Evolutionary conservation across 2,329 filamentous ascomycete genomes (phyloP).

Genomic region (Hypoxylon sp.): DNA sequence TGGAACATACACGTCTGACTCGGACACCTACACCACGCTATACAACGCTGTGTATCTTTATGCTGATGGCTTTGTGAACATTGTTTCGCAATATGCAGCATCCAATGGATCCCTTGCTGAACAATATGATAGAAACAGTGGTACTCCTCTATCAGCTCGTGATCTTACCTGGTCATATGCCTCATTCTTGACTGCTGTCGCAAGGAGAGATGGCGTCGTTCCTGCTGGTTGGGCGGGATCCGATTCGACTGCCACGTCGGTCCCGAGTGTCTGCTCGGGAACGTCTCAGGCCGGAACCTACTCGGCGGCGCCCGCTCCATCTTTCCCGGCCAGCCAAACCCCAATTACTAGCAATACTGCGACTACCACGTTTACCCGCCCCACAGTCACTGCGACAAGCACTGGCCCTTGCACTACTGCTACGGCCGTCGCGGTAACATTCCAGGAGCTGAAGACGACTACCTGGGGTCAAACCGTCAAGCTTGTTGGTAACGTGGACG

Average conservation of each 20-base stretch:
- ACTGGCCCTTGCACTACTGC: conserved; percentile 56
- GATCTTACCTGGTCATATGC: conserved; percentile 67
- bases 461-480: conserved; percentile 75
- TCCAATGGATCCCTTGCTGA: conserved; percentile 76
- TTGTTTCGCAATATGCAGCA: conserved; percentile 74
- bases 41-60: conserved; percentile 70
- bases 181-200: conserved; percentile 72
- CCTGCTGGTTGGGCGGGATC: conserved; percentile 69
- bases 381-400: conserved; percentile 50
- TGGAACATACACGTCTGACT: conserved; percentile 72
- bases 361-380: conserved; percentile 46
- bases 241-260: conserved; percentile 59
- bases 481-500: conserved; percentile 70
- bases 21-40: conserved; percentile 67
- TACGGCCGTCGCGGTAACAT: conserved; percentile 71
- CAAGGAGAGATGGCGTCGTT: conserved; percentile 68
- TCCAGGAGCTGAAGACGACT: conserved; percentile 72
- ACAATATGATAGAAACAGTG: conserved; percentile 72
- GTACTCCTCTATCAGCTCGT: conserved; percentile 71
- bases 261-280: conserved; percentile 65
- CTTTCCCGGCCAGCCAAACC: conserved; percentile 66
- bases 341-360: conserved; percentile 55
- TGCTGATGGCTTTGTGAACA: conserved; percentile 72
- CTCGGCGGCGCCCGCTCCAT: conserved; percentile 61
- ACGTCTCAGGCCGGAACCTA: conserved; percentile 67